These are phyloP conservation scores for Euphorbia lathyris DNA, from an alignment of 345 rosid genomes.

Conservation along the genomic window DNA sequence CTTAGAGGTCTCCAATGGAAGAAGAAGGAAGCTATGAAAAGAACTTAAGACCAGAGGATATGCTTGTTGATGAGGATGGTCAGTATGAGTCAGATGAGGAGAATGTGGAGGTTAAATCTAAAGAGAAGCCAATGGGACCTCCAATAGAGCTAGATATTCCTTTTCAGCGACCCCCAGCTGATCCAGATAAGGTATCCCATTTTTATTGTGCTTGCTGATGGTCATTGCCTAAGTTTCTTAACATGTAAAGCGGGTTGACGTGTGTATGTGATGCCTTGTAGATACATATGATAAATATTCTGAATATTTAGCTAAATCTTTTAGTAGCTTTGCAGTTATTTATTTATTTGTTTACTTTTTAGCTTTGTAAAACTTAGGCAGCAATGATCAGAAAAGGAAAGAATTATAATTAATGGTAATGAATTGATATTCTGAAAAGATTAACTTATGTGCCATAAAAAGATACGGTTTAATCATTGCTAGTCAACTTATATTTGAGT, in stretches of 20 bases:
- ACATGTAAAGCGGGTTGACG: background rate
- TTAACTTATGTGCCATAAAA: no score
- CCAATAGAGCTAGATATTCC: constrained; percentile 91
- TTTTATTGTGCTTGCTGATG: constrained; percentile 12
- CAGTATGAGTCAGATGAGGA: constrained; percentile 83
- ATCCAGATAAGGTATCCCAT: constrained; percentile 57
- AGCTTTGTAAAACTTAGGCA: background rate
- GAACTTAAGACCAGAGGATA: constrained; percentile 67
- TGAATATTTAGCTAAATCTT: background rate
- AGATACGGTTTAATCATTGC: background rate
- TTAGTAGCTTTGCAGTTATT: background rate
- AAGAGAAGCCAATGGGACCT: constrained; percentile 88
- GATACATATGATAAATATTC: background rate
- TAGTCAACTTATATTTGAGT: background rate
- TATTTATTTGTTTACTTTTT: no score
- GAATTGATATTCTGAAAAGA: background rate
- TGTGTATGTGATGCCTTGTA: background rate
- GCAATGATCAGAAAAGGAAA: background rate
- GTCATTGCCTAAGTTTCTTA: background rate
- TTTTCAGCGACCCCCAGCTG: constrained; percentile 76
- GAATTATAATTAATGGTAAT: background rate
- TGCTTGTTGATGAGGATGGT: constrained; percentile 73
- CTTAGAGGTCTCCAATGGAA: constrained; percentile 70
- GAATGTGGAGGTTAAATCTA: constrained; percentile 61
- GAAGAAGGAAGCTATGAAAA: constrained; percentile 79